Evolutionary conservation across 73 alveolate genomes (phyloP).

Genomic region (Paramecium sexaurelia): DNA sequence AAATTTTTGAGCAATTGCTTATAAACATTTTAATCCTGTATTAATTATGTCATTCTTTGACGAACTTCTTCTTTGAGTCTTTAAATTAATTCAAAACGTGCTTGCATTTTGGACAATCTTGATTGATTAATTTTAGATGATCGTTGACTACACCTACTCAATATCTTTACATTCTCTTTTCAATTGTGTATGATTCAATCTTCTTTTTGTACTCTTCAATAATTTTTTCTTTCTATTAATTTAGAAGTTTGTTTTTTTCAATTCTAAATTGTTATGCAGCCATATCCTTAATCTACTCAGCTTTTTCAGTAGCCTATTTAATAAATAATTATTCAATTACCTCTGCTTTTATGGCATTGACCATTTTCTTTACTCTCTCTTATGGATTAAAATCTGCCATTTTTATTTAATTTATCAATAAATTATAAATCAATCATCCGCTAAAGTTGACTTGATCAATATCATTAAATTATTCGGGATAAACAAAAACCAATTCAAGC

Average conservation of each 20-base stretch:
- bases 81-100: constrained; percentile 76
- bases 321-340: not conserved
- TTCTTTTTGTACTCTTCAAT: constrained; percentile 64
- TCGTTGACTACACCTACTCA: constrained; percentile 62
- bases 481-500: not conserved
- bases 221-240: constrained; percentile 62
- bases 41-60: constrained; percentile 46
- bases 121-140: constrained; percentile 78
- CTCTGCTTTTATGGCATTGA: constrained; percentile 66
- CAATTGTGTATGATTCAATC: constrained; percentile 58
- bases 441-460: not conserved
- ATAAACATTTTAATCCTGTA: constrained; percentile 75
- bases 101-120: constrained; percentile 81
- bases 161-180: constrained; percentile 57
- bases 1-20: constrained; percentile 80
- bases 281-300: constrained; percentile 63
- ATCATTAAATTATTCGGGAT: not conserved
- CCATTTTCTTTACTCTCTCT: constrained; percentile 70
- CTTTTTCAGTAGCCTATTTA: constrained; percentile 62
- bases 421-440: not conserved
- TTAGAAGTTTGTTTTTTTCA: constrained; percentile 59
- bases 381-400: constrained; percentile 70
- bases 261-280: constrained; percentile 68
- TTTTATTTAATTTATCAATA: not conserved
- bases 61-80: constrained; percentile 71